These are phyloP conservation scores for Tulasnella sp. DNA, from an alignment of 768 basidiomycete species.

Conservation along the genomic window DNA sequence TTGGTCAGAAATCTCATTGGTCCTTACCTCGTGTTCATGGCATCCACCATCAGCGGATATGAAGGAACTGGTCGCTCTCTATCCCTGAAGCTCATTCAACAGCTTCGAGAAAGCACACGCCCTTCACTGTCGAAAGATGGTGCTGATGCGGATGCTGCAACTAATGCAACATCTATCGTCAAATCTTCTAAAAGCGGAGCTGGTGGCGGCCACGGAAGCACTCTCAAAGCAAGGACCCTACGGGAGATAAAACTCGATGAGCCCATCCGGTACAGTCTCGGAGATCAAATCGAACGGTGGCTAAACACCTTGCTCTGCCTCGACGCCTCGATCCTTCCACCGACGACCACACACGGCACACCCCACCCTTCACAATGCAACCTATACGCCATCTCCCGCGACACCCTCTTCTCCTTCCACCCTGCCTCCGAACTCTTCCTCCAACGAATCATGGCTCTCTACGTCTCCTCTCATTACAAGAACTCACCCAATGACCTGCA, in stretches of 20 bases:
- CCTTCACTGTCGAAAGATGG: constrained; percentile 72
- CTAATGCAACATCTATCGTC: constrained; percentile 45
- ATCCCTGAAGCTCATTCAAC: constrained; percentile 96
- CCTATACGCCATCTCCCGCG: constrained; percentile 92
- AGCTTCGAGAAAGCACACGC: constrained; percentile 88
- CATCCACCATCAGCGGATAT: constrained; percentile 99
- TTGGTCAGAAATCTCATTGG: constrained; percentile 95
- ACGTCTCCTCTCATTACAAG: constrained; percentile 98
- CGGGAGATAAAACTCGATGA: constrained; percentile 94
- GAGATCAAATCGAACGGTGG: constrained; percentile 94
- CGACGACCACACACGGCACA: constrained; percentile 67
- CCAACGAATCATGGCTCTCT: constrained; percentile 97
- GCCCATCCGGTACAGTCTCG: constrained; percentile 87
- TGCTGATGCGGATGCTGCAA: constrained; percentile 48
- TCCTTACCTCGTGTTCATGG: constrained; percentile 94
- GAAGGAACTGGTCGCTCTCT: constrained; percentile 99
- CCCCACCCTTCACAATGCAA: constrained; percentile 95
- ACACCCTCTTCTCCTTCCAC: constrained; percentile 96
- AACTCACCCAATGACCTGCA: constrained; percentile 99
- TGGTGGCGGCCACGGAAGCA: constrained; percentile 47
- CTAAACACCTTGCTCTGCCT: constrained; percentile 88
- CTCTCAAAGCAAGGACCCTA: constrained; percentile 69
- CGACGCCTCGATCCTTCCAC: constrained; percentile 68
- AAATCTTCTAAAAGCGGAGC: constrained; percentile 54
- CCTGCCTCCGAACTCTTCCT: constrained; percentile 97